Evolutionary conservation across 2,329 filamentous ascomycete species (phyloP), one percentile per base, ranked within the genome.

Genomic region (Ophiosphaerella herpotricha): DNA sequence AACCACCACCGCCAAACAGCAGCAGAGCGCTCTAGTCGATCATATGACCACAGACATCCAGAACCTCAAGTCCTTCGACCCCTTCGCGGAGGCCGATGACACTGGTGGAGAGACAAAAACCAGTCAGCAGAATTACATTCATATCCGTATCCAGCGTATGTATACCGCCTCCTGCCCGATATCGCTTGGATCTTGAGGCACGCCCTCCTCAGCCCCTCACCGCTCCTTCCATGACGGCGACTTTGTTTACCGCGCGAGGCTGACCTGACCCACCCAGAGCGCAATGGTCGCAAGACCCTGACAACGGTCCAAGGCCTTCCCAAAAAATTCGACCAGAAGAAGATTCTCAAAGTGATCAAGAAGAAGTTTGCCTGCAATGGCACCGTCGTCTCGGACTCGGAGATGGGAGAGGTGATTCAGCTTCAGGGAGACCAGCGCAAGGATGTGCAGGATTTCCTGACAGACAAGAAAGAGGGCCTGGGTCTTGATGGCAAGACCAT

Each of bases 51-150:
- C 66, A 57, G 63, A 67, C 57, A 68, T 68, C 57, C 66, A 67
- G 55, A 97, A 67, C 59, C 63, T 67, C 55, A 65, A 66, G 63
- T 60, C 60, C 64, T 67, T 67, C 64, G 94, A 99, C 88, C 94
- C 94, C 89, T 99, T 99, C 91, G 94, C 94, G 88, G 94, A 97
- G 90, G 94, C 92, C 86, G 94, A 97, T 90, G 93, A 97, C 88
- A 92, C 96, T 79, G 91, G 89, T 78, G 92, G 91, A 84, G 90
- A 96, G 82, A 88, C 86, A 77, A 94, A 94, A 81, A 58, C 54
- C 83, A 87, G 89, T 77, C 90, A 96, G 81, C 90, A 96, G 81
- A 95, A 96, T 80, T 96, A 97, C 78, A 96, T 97, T 78, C 94
- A 97, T 82, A 97, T 99, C 80, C 92, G 94, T 80, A 97, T 97